phyloP scores from a whole-genome alignment of 257 asterid genomes.

The Schizonepeta tenuifolia region DNA sequence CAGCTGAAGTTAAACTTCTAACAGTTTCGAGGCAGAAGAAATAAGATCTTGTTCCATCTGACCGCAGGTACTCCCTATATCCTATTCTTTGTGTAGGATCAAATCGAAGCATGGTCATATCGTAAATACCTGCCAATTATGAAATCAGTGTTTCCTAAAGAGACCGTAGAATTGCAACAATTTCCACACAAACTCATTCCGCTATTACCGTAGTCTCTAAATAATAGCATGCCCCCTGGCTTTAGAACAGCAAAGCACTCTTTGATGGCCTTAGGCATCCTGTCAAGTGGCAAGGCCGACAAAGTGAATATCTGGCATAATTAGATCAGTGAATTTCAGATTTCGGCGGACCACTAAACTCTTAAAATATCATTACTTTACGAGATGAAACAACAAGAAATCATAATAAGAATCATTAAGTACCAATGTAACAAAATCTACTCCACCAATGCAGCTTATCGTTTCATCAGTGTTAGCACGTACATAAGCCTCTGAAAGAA shows the following conservation, averaged over 20 bases:
- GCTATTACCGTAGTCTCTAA: slow-evolving; percentile 89
- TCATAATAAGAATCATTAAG: slow-evolving; percentile 24
- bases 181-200: slow-evolving; percentile 12
- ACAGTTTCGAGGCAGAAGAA: slow-evolving; percentile 78
- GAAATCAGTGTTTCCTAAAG: slow-evolving; percentile 12
- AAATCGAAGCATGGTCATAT: slow-evolving; percentile 97
- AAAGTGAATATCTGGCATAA: slow-evolving; percentile 83
- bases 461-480: slow-evolving; percentile 45
- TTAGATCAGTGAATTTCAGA: slow-evolving; percentile 29
- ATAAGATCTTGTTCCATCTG: slow-evolving; percentile 92
- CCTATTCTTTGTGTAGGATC: slow-evolving; percentile 74
- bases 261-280: slow-evolving; percentile 68
- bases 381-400: background rate
- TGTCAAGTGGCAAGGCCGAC: slow-evolving; percentile 75
- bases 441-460: slow-evolving; percentile 73
- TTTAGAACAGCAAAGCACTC: slow-evolving; percentile 75
- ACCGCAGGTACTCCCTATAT: slow-evolving; percentile 77
- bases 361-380: background rate
- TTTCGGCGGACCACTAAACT: background rate
- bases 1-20: slow-evolving; percentile 59
- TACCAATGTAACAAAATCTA: slow-evolving; percentile 85
- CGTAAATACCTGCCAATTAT: slow-evolving; percentile 70
- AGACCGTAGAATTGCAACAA: slow-evolving; percentile 2
- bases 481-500: slow-evolving; percentile 37
- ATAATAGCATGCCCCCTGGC: slow-evolving; percentile 87